A percentile compares a stretch with the other conserved stretches of the same genome.
phyloP scores from a whole-genome alignment of 176 grass and related monocot genomes.

The Rhipidocladum racemiflorum region DNA sequence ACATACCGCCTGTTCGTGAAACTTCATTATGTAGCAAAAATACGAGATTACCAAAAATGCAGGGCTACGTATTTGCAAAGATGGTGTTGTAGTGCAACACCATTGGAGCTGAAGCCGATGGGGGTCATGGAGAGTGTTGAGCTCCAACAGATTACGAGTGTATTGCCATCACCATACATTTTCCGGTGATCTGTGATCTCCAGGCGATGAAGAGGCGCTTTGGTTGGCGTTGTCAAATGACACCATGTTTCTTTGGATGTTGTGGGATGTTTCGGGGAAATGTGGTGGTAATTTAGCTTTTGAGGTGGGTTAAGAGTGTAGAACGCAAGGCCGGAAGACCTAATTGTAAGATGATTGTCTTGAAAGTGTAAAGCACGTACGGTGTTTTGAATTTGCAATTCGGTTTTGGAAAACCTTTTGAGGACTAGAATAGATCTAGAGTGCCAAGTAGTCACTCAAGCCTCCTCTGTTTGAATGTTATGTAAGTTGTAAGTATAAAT shows the following conservation, averaged over 20 bases:
- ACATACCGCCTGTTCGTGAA: conserved; percentile 6
- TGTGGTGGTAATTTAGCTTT: neutral
- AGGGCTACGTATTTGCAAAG: neutral
- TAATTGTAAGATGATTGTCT: neutral
- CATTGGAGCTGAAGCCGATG: neutral
- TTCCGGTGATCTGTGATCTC: neutral
- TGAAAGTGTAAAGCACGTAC: neutral
- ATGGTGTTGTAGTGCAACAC: neutral
- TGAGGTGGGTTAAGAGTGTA: neutral
- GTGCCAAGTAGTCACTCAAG: neutral
- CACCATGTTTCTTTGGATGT: neutral
- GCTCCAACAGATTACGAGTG: neutral
- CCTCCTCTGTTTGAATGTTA: neutral
- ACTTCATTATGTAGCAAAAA: neutral
- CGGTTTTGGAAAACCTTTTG: neutral
- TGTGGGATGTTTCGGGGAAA: neutral
- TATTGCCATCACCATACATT: neutral
- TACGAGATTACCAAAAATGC: neutral
- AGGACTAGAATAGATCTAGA: neutral
- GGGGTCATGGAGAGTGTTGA: neutral
- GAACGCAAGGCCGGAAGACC: neutral
- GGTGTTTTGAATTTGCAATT: neutral
- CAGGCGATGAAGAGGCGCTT: neutral
- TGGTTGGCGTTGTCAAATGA: neutral
- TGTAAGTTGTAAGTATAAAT: neutral